phyloP scores from a whole-genome alignment of 192 early-diverging fungal species.

The Coemansia sp. region DNA sequence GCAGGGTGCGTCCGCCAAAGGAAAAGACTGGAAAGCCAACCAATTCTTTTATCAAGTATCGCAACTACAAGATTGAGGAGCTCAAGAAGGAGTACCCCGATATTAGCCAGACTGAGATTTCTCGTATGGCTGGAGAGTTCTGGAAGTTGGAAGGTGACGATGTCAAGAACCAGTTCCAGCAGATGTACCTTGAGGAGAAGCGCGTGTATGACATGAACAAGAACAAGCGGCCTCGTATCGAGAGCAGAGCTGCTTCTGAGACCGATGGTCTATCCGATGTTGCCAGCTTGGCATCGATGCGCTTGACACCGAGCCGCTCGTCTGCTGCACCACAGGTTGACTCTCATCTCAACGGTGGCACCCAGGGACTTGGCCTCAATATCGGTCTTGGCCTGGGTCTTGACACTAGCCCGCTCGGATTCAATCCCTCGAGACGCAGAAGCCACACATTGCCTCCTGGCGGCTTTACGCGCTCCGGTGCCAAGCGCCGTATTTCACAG shows the following conservation, averaged over 20 bases:
- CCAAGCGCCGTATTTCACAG: slow-evolving; percentile 49
- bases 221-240: slow-evolving; percentile 26
- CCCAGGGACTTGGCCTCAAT: background rate
- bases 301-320: background rate
- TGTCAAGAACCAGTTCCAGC: slow-evolving; percentile 30
- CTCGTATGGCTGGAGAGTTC: slow-evolving; percentile 46
- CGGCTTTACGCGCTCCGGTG: slow-evolving; percentile 24
- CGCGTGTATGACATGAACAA: slow-evolving; percentile 52
- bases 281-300: slow-evolving; percentile 9
- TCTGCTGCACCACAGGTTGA: too few species aligned
- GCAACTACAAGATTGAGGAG: slow-evolving; percentile 45
- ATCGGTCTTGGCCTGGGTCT: slow-evolving; percentile 19
- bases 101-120: slow-evolving; percentile 50
- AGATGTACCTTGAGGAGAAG: slow-evolving; percentile 40
- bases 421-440: slow-evolving; percentile 38
- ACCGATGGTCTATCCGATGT: slow-evolving; percentile 11
- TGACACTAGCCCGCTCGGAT: slow-evolving; percentile 16
- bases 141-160: slow-evolving; percentile 37
- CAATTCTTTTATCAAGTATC: slow-evolving; percentile 51
- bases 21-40: slow-evolving; percentile 40
- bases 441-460: slow-evolving; percentile 46
- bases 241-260: slow-evolving; percentile 27
- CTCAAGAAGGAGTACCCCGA: slow-evolving; percentile 38
- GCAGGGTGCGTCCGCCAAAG: slow-evolving; percentile 20
- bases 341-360: background rate